These are phyloP conservation scores for Cylindrotheca closterium DNA, from an alignment of 108 stramenopile genomes.

Conservation along the genomic window DNA sequence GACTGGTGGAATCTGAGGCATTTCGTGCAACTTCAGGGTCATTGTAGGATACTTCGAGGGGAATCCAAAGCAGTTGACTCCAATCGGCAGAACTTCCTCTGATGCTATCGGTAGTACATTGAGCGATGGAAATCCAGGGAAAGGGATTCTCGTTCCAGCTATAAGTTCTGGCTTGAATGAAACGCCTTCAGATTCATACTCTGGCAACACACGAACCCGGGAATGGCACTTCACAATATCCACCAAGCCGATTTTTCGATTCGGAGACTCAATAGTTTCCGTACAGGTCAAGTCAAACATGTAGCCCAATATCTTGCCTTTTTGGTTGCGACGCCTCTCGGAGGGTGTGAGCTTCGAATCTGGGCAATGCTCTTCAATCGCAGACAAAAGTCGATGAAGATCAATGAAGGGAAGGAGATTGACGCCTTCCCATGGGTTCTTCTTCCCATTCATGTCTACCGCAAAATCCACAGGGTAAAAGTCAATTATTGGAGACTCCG, in stretches of 20 bases:
- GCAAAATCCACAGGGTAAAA: conserved; percentile 94
- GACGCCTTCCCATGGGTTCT: conserved; percentile 99
- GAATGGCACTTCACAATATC: conserved; percentile 85
- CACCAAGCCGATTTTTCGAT: conserved; percentile 76
- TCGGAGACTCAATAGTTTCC: conserved; percentile 76
- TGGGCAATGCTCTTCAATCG: conserved; percentile 82
- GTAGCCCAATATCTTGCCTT: conserved; percentile 78
- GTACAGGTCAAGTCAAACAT: conserved; percentile 70
- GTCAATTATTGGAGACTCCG: conserved; percentile 86
- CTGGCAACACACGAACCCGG: conserved; percentile 58
- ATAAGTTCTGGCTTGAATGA: conserved; percentile 84
- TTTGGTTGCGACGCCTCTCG: conserved; percentile 79
- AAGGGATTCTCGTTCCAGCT: conserved; percentile 83
- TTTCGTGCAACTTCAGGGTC: conserved; percentile 68
- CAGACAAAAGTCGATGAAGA: conserved; percentile 71
- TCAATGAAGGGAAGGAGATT: conserved; percentile 98
- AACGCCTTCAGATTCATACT: conserved; percentile 49
- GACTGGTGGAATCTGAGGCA: conserved; percentile 74
- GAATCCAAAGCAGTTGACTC: conserved; percentile 87
- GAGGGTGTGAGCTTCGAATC: conserved; percentile 64
- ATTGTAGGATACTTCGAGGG: conserved; percentile 87
- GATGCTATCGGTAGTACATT: conserved; percentile 82
- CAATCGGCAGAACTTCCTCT: conserved; percentile 60
- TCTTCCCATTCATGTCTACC: conserved; percentile 98
- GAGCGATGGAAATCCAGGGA: conserved; percentile 91